phyloP scores from a whole-genome alignment of 768 basidiomycete genomes.

The Boletus insuetus region DNA sequence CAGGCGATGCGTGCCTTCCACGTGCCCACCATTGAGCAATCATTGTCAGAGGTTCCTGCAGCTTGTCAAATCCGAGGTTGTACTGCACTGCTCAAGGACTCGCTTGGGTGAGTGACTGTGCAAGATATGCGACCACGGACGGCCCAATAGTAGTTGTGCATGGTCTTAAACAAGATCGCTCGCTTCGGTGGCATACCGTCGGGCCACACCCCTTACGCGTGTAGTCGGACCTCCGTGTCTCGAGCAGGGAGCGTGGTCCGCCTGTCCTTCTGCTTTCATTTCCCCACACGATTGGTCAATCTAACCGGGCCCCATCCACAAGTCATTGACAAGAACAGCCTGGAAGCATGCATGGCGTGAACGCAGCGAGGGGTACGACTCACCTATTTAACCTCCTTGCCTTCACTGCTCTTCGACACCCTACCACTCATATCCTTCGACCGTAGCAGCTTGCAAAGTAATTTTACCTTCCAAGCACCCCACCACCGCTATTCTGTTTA shows the following conservation, averaged over 20 bases:
- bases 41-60: not conserved
- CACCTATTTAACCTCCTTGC: conserved; percentile 26
- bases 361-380: conserved; percentile 42
- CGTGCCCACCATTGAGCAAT: conserved; percentile 17
- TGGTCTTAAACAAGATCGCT: conserved; percentile 1
- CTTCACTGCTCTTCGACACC: conserved; percentile 39
- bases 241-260: conserved; percentile 24
- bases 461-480: conserved; percentile 26
- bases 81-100: conserved; percentile 9
- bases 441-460: conserved; percentile 28
- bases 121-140: conserved; percentile 11
- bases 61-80: conserved; percentile 6
- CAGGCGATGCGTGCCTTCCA: conserved; percentile 22
- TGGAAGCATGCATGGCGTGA: conserved; percentile 40
- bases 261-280: conserved; percentile 21
- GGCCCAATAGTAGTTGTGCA: conserved; percentile 6
- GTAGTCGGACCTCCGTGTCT: conserved; percentile 24
- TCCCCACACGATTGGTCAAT: conserved; percentile 23
- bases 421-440: conserved; percentile 34
- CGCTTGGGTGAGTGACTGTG: conserved; percentile 15
- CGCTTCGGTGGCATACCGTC: conserved; percentile 17
- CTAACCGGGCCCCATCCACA: conserved; percentile 31
- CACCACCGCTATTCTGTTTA: conserved; percentile 44
- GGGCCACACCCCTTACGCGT: conserved; percentile 27
- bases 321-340: conserved; percentile 27